phyloP scores from a whole-genome alignment of 768 basidiomycete genomes.

The Amanita molliuscula region DNA sequence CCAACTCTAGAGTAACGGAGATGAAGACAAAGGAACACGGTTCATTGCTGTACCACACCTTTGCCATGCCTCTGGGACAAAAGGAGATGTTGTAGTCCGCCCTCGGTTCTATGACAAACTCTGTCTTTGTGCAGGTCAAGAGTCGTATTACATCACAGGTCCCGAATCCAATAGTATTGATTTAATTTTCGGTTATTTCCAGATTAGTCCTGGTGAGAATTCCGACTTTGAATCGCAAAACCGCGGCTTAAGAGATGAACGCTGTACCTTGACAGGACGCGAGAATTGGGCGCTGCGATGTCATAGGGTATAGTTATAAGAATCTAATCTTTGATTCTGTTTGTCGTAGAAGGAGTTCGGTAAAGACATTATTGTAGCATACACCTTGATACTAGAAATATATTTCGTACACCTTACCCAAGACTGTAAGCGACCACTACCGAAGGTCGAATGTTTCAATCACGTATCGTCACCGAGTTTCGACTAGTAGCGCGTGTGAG shows the following conservation, averaged over 20 bases:
- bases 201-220: neutral
- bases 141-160: neutral
- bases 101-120: neutral
- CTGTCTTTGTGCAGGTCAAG: neutral
- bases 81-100: neutral
- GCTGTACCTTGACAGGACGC: neutral
- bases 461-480: conserved; percentile 7
- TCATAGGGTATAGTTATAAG: neutral
- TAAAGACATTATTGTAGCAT: conserved; percentile 6
- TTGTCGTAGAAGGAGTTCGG: neutral
- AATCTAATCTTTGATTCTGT: conserved; percentile 1
- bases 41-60: neutral
- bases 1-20: neutral
- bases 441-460: neutral
- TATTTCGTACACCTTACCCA: conserved; percentile 5
- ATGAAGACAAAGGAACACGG: neutral
- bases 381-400: conserved; percentile 5
- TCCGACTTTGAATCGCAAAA: neutral
- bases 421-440: neutral
- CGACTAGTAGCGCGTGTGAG: conserved; percentile 35
- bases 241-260: neutral
- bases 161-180: neutral
- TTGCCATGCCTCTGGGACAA: neutral
- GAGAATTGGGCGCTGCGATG: neutral
- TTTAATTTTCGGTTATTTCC: neutral